These are phyloP conservation scores for Fusarium nodosum DNA, from an alignment of 2,329 filamentous ascomycete genomes.

Conservation along the genomic window DNA sequence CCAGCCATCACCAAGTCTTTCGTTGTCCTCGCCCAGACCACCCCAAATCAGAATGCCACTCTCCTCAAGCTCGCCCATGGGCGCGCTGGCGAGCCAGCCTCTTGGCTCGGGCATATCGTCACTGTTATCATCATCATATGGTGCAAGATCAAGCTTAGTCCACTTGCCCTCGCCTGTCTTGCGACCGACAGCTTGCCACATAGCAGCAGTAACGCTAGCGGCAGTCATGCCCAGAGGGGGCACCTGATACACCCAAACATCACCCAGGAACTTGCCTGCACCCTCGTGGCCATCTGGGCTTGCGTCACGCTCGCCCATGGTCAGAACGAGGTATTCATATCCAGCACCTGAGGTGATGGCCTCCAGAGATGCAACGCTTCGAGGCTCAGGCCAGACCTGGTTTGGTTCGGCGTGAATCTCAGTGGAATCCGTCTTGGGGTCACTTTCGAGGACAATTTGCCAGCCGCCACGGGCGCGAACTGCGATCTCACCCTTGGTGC, in stretches of 20 bases:
- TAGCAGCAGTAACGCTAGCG: constrained; percentile 69
- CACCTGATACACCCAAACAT: constrained; percentile 75
- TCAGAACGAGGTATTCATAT: constrained; percentile 72
- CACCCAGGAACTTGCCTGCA: constrained; percentile 68
- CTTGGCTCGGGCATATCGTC: constrained; percentile 64
- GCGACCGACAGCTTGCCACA: constrained; percentile 65
- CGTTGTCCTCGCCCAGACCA: constrained; percentile 66
- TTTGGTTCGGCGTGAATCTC: constrained; percentile 54
- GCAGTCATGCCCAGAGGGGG: constrained; percentile 67
- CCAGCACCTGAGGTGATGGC: constrained; percentile 71
- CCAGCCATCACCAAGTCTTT: constrained; percentile 72
- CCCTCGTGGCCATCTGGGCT: constrained; percentile 63
- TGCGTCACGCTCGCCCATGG: constrained; percentile 69
- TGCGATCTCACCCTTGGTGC: constrained; percentile 63
- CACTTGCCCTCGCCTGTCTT: constrained; percentile 71
- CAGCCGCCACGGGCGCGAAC: constrained; percentile 66
- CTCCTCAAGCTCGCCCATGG: constrained; percentile 71
- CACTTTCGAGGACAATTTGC: constrained; percentile 64
- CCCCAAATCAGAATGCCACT: constrained; percentile 72
- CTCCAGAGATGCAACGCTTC: constrained; percentile 68
- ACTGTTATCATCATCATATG: constrained; percentile 67
- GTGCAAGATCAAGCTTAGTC: constrained; percentile 62
- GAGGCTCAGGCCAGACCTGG: constrained; percentile 64
- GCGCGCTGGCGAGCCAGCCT: constrained; percentile 70
- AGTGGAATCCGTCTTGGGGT: constrained; percentile 52